Evolutionary conservation across 371 early-diverging fungal genomes (phyloP).

Genomic region (Mucor plumbeus): DNA sequence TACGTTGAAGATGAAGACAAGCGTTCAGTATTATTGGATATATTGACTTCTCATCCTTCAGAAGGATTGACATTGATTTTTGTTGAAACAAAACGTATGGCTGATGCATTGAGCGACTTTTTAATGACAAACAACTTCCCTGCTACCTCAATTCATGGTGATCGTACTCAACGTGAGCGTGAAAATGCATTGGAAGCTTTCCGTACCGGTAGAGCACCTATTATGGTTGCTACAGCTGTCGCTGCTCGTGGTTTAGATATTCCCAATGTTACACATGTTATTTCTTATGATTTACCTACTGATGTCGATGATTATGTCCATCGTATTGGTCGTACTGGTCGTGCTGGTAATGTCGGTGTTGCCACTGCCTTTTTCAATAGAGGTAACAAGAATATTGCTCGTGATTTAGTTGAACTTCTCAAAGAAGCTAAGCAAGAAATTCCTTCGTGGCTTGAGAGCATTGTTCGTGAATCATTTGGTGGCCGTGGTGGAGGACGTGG

Average conservation of each 20-base stretch:
- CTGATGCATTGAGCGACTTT: constrained; percentile 90
- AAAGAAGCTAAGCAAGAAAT: constrained; percentile 57
- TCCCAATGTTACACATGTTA: constrained; percentile 87
- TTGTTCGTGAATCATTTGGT: constrained; percentile 94
- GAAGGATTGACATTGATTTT: constrained; percentile 94
- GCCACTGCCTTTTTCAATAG: constrained; percentile 97
- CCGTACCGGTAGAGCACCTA: constrained; percentile 87
- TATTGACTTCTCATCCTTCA: constrained; percentile 72
- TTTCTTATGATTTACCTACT: constrained; percentile 93
- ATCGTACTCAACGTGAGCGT: constrained; percentile 96
- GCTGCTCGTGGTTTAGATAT: constrained; percentile 98
- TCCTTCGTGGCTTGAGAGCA: constrained; percentile 70
- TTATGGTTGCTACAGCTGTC: constrained; percentile 99
- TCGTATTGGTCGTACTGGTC: constrained; percentile 91
- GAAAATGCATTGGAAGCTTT: constrained; percentile 93
- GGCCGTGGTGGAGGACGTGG: constrained; percentile 96
- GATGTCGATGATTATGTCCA: constrained; percentile 96
- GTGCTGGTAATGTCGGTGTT: constrained; percentile 91
- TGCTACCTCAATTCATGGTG: constrained; percentile 97
- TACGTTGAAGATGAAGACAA: constrained; percentile 90
- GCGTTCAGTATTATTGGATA: constrained; percentile 84
- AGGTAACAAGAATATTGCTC: constrained; percentile 88
- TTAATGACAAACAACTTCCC: constrained; percentile 79
- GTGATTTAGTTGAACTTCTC: constrained; percentile 87
- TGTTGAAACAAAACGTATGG: constrained; percentile 98